Conservation (phyloP, 257 asterid genomes). For the Henckelia pumila region DNA sequence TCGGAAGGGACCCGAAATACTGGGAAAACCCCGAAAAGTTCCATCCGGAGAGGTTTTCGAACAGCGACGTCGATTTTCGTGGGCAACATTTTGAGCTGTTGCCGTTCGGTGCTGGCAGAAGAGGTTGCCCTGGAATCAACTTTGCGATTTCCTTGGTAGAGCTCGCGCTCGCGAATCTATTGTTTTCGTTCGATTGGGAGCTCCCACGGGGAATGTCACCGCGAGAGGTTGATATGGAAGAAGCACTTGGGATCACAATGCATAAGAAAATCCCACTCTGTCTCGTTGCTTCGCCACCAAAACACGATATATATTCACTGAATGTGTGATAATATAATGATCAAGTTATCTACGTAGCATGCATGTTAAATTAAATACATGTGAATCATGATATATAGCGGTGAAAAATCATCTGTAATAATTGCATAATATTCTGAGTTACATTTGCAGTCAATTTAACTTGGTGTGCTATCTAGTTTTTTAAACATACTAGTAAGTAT, state of each 20-base stretch:
- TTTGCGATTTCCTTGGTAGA: conserved; percentile 11
- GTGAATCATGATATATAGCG: no score
- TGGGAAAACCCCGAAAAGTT: conserved; percentile 22
- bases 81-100: conserved; percentile 20
- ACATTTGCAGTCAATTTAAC: no score
- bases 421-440: no score
- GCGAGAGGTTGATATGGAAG: conserved; percentile 30
- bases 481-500: no score
- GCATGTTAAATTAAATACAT: no score
- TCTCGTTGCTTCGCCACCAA: no score
- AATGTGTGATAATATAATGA: no score
- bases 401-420: no score
- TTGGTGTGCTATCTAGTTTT: no score
- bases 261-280: conserved; percentile 24
- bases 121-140: background rate
- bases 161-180: conserved; percentile 28
- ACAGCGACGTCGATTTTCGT: conserved; percentile 15
- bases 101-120: conserved; percentile 29
- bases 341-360: no score
- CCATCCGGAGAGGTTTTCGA: conserved; percentile 26
- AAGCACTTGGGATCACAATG: conserved; percentile 26
- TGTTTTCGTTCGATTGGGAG: conserved; percentile 24
- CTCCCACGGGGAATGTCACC: conserved; percentile 19
- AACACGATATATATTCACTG: no score
- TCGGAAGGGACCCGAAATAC: no score